Base-by-base conservation (phyloP, 1,284 basidiomycete species). In the Ceratobasidium papillatum region DNA sequence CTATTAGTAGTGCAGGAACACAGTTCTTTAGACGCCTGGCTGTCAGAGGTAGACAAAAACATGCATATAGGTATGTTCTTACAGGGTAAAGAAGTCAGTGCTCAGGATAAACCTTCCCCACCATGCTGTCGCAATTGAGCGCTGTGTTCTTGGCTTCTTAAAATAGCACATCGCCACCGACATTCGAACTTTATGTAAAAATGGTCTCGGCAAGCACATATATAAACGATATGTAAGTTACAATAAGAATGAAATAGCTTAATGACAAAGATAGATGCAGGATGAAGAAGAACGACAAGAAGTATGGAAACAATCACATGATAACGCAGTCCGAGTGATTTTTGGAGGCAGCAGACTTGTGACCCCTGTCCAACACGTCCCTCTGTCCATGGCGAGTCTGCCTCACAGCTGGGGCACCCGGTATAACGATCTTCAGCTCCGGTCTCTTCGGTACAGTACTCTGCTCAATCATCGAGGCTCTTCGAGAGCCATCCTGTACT, bases 271-370 rank as follows among this genome's bases (percentile, higher is more conserved):
- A 41, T n/a, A n/a, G n/a, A n/a, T n/a, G n/a, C n/a, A n/a, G 7
- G 38, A 41, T 41, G 27, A 51, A 32, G 38, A 43, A 58, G 54
- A 41, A 47, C 30, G 32, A 12, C n/a, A 14, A 14, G 30, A 3
- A 61, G 19, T 4, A 61, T 3, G 5, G 12, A 43, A 61, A 36
- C 30, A 71, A 27, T 49, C 45, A 71, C 68, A 71, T 71, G 68
- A 71, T 59, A 71, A 61, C 41, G 34, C 68, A 71, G 27, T 54
- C 43, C 2, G 68, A 59, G 14, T 43, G 54, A 61, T 61, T 22
- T 58, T 71, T 71, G 17, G 56, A 49, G 5, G 38, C 14, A 45
- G 38, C 51, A 47, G 32, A 30, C 41, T 43, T 56, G 56, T 27
- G 56, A 14, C 68, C 68, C 51, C 43, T 47, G 22, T 34, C 56